A percentile compares a stretch with the other conserved stretches of the same genome.
Evolutionary conservation across 306 rosid species (phyloP).

Genomic region (Hylodesmum podocarpum): DNA sequence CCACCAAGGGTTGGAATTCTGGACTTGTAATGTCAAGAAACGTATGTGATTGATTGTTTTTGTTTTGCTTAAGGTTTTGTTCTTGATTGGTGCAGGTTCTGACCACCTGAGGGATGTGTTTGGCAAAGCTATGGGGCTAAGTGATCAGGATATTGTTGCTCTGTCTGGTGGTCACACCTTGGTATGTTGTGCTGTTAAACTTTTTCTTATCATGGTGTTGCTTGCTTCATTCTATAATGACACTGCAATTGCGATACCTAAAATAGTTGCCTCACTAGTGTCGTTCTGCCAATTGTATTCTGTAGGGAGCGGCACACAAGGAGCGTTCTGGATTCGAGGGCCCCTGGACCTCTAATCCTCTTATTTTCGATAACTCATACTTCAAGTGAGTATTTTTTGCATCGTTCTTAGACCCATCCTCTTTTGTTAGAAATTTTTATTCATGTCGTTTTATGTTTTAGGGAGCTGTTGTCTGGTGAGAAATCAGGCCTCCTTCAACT

Average conservation of each 20-base stretch:
- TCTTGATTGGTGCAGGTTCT: constrained; percentile 49
- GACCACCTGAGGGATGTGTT: constrained; percentile 92
- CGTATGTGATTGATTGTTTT: too few relatives aligned
- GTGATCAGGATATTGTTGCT: constrained; percentile 89
- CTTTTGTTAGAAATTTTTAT: background rate
- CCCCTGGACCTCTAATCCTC: constrained; percentile 91
- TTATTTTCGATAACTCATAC: constrained; percentile 85
- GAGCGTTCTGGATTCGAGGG: constrained; percentile 99
- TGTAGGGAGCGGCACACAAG: constrained; percentile 90
- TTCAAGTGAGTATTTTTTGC: constrained; percentile 53
- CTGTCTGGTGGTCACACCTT: constrained; percentile 94
- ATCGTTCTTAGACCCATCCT: too few relatives aligned
- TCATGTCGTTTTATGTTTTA: background rate
- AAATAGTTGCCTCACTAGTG: background rate
- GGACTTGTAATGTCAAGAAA: too few relatives aligned
- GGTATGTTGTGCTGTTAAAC: constrained; percentile 36
- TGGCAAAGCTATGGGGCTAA: constrained; percentile 77
- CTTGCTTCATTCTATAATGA: background rate
- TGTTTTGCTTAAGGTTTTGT: background rate
- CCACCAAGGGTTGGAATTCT: constrained; percentile 53
- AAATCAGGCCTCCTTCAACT: constrained; percentile 86
- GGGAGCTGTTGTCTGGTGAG: constrained; percentile 80
- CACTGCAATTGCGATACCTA: background rate
- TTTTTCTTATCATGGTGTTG: background rate
- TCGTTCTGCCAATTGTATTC: background rate